These are phyloP conservation scores for Leccinum fallax DNA, from an alignment of 1,284 basidiomycete genomes.

Conservation along the genomic window DNA sequence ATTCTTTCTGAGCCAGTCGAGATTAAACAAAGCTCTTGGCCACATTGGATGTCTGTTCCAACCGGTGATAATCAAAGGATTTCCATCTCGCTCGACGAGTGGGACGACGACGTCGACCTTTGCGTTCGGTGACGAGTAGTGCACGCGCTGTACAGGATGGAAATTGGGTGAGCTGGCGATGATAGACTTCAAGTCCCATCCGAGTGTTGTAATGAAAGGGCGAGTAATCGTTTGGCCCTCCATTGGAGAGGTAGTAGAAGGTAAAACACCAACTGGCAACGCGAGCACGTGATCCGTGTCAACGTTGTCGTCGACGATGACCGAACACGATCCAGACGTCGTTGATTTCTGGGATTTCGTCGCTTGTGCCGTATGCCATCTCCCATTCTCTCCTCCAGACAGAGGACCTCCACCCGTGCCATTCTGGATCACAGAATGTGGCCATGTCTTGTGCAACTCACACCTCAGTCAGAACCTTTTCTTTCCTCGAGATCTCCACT, in stretches of 20 bases:
- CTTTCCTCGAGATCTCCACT: neutral
- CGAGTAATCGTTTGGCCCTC: constrained; percentile 10
- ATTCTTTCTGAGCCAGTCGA: constrained; percentile 52
- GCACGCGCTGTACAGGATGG: constrained; percentile 39
- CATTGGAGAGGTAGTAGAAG: neutral
- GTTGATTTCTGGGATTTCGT: constrained; percentile 79
- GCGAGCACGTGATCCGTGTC: constrained; percentile 20
- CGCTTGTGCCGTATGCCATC: constrained; percentile 64
- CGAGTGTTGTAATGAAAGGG: constrained; percentile 45
- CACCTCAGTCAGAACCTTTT: constrained; percentile 65
- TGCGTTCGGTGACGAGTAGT: constrained; percentile 34
- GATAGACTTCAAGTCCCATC: constrained; percentile 53
- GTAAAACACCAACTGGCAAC: neutral
- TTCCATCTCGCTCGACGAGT: constrained; percentile 50
- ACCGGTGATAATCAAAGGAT: constrained; percentile 62
- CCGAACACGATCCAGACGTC: constrained; percentile 41
- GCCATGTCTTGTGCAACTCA: constrained; percentile 78
- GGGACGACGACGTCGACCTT: constrained; percentile 39
- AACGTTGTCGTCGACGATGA: constrained; percentile 35
- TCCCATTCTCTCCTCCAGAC: constrained; percentile 55
- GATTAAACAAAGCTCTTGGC: constrained; percentile 52
- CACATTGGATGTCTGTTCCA: constrained; percentile 56
- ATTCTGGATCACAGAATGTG: constrained; percentile 85
- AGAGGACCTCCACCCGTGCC: constrained; percentile 58
- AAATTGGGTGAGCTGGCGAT: constrained; percentile 37